phyloP scores from a whole-genome alignment of 2,329 filamentous ascomycete genomes.

The Sporothrix mexicana region DNA sequence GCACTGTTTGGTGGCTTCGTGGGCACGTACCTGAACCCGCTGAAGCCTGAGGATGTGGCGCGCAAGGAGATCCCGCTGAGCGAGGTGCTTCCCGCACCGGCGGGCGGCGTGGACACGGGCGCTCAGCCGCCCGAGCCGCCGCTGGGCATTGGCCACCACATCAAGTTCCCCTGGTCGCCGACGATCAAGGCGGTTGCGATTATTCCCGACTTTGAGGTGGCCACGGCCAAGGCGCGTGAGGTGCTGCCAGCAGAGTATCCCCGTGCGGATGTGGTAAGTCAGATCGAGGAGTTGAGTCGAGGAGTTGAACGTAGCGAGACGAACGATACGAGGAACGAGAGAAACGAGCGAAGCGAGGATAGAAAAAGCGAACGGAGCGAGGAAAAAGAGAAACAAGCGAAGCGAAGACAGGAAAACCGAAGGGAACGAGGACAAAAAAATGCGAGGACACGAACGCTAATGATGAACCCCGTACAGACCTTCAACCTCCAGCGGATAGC shows the following conservation, averaged over 20 bases:
- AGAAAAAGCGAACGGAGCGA: no score
- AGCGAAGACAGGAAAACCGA: not conserved
- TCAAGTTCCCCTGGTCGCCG: conserved; percentile 90
- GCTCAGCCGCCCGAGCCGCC: conserved; percentile 87
- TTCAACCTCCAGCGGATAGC: conserved; percentile 97
- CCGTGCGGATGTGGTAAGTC: conserved; percentile 78
- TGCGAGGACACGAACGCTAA: not conserved
- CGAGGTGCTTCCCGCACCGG: conserved; percentile 88
- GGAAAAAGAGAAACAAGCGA: not conserved
- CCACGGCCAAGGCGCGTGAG: conserved; percentile 87
- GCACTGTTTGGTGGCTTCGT: conserved; percentile 96
- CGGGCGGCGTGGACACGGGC: conserved; percentile 90
- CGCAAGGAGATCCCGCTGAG: conserved; percentile 92
- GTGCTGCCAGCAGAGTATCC: conserved; percentile 83
- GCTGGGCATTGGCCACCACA: conserved; percentile 90
- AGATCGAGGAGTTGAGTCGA: not conserved
- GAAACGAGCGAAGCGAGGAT: not conserved
- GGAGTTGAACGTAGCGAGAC: no score
- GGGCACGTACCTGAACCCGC: conserved; percentile 92
- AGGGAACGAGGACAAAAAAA: conserved; percentile 4
- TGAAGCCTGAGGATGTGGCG: conserved; percentile 85
- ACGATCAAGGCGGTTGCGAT: conserved; percentile 98
- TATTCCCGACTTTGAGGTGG: conserved; percentile 93
- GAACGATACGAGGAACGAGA: conserved; percentile 3
- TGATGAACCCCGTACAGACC: conserved; percentile 50